Base-by-base conservation (phyloP, 2,329 filamentous ascomycete species). In the Trichothecium roseum region DNA sequence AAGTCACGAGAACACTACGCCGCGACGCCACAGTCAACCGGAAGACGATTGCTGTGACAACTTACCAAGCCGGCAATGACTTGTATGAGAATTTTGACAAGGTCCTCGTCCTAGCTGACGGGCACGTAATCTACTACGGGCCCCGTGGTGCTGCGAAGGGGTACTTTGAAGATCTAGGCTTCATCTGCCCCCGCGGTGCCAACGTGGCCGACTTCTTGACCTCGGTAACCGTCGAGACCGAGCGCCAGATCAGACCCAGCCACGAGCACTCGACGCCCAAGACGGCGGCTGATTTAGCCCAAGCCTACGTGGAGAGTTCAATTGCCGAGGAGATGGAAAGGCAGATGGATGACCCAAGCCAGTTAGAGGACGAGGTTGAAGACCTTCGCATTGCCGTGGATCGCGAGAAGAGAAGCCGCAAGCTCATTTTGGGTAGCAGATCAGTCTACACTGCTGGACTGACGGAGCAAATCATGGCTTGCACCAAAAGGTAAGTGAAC, bases 171-270 rank as follows among this genome's bases (percentile, higher is more conserved):
- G 64, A 75, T 34, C 63, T 84, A 13, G 80, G 79, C 8, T 83
- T 79, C 52, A 48, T 72, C 33, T 74, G 53, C 26, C 51, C 52
- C n/a, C 43, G 48, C 1, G 50, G 60, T 13, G 52, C 74, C 40
- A 83, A 77, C 4, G 75, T 76, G 2, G 74, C 78, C 5, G 80
- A 84, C 49, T 84, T 83, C 55, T 55, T 84, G 27, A 83, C 79
- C 3, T 74, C 75, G 0, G 64, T 82, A 7, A 81, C 78, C 1
- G 78, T 82, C 41, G 66, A 69, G 3, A 69, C 69, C 2, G 78
- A 81, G 46, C 66, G 78, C 17, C 61, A 67, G 20, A 74, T 79
- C 50, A 63, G 69, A n/a, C 57, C 65, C 7, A 73, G 72, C 5
- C 67, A 63, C 35, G 73, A 80, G 47, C 61, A 59, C 3, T 69